phyloP scores from a whole-genome alignment of 495 filamentous ascomycete species.

The Jackrogersella minutella region DNA sequence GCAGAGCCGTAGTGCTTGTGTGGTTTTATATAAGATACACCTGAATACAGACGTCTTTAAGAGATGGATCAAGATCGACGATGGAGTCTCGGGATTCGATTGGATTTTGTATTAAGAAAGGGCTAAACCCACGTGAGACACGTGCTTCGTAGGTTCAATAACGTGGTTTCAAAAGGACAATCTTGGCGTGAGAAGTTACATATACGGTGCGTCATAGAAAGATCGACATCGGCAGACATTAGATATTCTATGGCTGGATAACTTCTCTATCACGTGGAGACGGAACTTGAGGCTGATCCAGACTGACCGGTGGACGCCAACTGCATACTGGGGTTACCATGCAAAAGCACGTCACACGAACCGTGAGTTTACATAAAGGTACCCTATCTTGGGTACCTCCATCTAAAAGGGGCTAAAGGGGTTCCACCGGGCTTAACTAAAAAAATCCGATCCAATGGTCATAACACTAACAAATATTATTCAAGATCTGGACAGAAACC shows the following conservation, averaged over 20 bases:
- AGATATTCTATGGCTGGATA: neutral
- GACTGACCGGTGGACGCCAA: no score
- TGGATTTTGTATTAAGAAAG: neutral
- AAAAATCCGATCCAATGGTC: constrained; percentile 28
- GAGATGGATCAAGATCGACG: neutral
- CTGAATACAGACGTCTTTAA: neutral
- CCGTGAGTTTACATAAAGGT: no score
- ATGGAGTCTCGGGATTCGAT: neutral
- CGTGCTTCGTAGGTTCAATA: constrained; percentile 6
- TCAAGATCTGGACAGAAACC: constrained; percentile 28
- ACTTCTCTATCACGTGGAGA: constrained; percentile 8
- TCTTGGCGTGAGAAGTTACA: neutral
- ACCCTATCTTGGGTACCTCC: no score
- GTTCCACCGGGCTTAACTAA: constrained; percentile 2
- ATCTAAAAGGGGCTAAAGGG: neutral
- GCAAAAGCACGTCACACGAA: neutral
- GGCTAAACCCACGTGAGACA: neutral
- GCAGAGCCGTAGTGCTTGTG: neutral
- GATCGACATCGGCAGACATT: neutral
- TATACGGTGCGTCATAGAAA: constrained; percentile 9
- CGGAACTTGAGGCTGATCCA: no score
- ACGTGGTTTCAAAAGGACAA: constrained; percentile 1
- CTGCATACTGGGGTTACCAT: neutral
- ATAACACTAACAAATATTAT: constrained; percentile 15
- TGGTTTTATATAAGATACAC: neutral